Percentiles rank a stretch among this genome's conserved stretches.
Conservation (phyloP, 2,329 filamentous ascomycete genomes). For the Sporothrix brasiliensis region DNA sequence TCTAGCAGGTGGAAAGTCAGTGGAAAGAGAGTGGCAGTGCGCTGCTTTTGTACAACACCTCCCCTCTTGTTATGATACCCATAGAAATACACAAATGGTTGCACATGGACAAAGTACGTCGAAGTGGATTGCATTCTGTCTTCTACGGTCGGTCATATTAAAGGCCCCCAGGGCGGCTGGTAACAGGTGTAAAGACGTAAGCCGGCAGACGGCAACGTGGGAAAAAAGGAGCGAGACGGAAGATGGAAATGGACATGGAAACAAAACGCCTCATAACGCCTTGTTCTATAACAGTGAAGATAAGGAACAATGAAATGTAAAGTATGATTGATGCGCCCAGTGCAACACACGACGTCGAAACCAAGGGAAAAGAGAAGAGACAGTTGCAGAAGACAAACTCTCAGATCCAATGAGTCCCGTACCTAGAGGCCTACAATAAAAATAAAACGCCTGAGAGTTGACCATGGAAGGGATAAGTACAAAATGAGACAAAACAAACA, state of each 20-base stretch:
- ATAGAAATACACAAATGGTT: not conserved
- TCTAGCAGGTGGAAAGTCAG: constrained; percentile 14
- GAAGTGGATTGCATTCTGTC: not conserved
- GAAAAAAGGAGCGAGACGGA: not conserved
- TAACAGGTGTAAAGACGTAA: not conserved
- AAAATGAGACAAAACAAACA: not conserved
- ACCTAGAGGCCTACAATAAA: not conserved
- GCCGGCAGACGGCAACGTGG: not conserved
- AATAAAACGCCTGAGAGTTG: constrained; percentile 17
- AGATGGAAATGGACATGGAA: not conserved
- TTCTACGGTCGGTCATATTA: not conserved
- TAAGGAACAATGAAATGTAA: not conserved
- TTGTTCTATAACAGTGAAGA: constrained; percentile 1
- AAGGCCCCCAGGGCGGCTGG: not conserved
- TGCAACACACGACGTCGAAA: not conserved
- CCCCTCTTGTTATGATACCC: constrained; percentile 24
- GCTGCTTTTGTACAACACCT: not conserved
- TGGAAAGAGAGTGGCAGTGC: too few species aligned
- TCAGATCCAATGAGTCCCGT: constrained; percentile 2
- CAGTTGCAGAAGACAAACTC: not conserved
- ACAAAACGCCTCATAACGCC: not conserved
- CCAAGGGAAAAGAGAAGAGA: not conserved
- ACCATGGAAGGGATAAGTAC: too few species aligned
- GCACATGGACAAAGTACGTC: not conserved
- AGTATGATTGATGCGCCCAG: constrained; percentile 14